Conservation (phyloP, 129 eudicot genomes). For the Pittosporum tobira region DNA sequence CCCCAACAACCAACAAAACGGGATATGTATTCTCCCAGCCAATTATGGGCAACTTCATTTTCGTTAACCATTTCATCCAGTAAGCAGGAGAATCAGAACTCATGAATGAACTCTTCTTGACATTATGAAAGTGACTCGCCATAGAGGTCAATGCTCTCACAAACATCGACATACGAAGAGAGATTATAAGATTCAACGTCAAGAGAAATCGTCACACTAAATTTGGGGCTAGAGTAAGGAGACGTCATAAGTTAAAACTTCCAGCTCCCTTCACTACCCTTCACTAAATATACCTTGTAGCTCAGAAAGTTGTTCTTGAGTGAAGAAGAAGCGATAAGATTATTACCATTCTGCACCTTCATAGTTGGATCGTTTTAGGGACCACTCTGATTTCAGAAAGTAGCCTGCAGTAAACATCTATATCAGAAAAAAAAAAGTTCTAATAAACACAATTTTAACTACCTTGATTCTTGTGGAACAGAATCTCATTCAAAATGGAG, state of each 20-base stretch:
- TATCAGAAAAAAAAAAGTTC: background rate
- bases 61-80: background rate
- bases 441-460: background rate
- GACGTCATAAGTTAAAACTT: background rate
- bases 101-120: background rate
- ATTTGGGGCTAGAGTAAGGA: constrained; percentile 9
- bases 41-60: background rate
- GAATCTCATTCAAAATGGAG: background rate
- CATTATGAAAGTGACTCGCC: constrained; percentile 1
- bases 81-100: background rate
- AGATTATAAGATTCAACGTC: constrained; percentile 1
- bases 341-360: no score
- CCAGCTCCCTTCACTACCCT: background rate
- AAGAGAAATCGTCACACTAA: background rate
- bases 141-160: background rate
- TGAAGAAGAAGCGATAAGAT: no score
- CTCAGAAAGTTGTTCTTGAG: no score
- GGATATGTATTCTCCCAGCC: constrained; percentile 12
- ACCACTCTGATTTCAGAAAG: no score
- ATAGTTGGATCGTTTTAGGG: no score
- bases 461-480: background rate
- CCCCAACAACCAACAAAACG: constrained; percentile 8
- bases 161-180: background rate
- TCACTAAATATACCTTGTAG: no score
- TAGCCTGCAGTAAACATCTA: no score